Conservation (phyloP, 805 yeast genomes). For the Sugiyamaella valdiviana region DNA sequence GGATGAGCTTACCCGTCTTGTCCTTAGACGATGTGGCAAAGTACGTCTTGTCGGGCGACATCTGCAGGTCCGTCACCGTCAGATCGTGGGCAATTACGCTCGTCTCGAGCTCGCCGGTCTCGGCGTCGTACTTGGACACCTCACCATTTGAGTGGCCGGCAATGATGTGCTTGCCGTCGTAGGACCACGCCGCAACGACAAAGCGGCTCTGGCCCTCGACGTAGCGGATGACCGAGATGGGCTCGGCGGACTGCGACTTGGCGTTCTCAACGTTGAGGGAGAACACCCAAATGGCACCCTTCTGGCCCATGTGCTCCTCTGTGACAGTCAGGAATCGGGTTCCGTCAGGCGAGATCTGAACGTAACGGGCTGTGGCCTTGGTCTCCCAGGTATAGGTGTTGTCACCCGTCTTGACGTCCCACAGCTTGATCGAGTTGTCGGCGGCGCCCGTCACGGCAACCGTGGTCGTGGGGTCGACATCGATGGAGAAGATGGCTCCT, state of each 20-base stretch:
- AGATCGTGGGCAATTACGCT: conserved; percentile 66
- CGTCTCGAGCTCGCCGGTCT: conserved; percentile 62
- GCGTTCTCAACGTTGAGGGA: conserved; percentile 48
- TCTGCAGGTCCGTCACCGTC: conserved; percentile 78
- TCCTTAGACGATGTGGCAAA: conserved; percentile 92
- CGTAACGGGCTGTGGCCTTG: conserved; percentile 85
- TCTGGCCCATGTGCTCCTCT: conserved; percentile 87
- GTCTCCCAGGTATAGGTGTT: conserved; percentile 65
- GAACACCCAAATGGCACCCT: conserved; percentile 68
- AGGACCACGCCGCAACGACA: conserved; percentile 78
- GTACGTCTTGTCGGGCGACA: conserved; percentile 78
- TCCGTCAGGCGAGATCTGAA: conserved; percentile 74
- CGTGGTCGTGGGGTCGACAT: conserved; percentile 64
- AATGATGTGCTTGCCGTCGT: conserved; percentile 63
- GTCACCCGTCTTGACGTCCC: conserved; percentile 78
- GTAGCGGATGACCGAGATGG: conserved; percentile 55
- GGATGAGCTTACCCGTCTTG: conserved; percentile 70
- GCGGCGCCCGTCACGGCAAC: conserved; percentile 85
- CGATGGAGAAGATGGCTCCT: conserved; percentile 95
- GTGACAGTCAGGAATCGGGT: conserved; percentile 65
- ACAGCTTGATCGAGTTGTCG: conserved; percentile 75
- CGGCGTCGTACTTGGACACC: conserved; percentile 71
- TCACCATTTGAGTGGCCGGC: conserved; percentile 87
- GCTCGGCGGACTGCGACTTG: conserved; percentile 43
- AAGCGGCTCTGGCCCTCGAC: conserved; percentile 37